These are phyloP conservation scores for Candida hungchunana DNA, from an alignment of 805 yeast genomes.

Conservation along the genomic window DNA sequence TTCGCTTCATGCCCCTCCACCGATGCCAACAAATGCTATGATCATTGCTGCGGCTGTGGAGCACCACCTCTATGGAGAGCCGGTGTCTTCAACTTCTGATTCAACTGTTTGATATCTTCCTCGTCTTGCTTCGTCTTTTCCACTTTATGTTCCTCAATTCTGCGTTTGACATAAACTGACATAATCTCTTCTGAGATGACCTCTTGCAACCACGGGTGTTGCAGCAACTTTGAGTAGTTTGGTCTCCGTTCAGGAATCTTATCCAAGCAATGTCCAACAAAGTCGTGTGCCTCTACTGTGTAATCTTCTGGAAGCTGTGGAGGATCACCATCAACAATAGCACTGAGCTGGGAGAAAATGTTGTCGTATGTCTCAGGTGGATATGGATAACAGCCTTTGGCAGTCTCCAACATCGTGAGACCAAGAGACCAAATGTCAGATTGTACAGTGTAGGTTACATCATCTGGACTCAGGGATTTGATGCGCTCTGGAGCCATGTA, in stretches of 20 bases:
- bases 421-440: constrained; percentile 97
- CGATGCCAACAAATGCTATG: too few species aligned
- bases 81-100: constrained; percentile 26
- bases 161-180: constrained; percentile 34
- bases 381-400: constrained; percentile 91
- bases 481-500: constrained; percentile 99
- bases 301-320: constrained; percentile 70
- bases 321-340: constrained; percentile 94
- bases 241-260: constrained; percentile 83
- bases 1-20: too few species aligned
- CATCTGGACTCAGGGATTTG: constrained; percentile 67
- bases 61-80: constrained; percentile 32
- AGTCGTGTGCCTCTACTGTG: constrained; percentile 74
- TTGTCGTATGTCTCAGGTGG: constrained; percentile 90
- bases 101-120: constrained; percentile 23
- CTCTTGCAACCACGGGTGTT: constrained; percentile 80
- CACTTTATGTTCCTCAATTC: constrained; percentile 28
- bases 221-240: constrained; percentile 65
- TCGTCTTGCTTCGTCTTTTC: constrained; percentile 17
- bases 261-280: constrained; percentile 71
- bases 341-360: constrained; percentile 88
- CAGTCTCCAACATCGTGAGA: constrained; percentile 77
- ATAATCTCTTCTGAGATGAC: constrained; percentile 36
- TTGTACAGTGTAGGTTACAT: constrained; percentile 82
- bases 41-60: constrained; percentile 3